These are phyloP conservation scores for Kluyveromyces lactis DNA, from an alignment of 805 yeast genomes.

Conservation along the genomic window DNA sequence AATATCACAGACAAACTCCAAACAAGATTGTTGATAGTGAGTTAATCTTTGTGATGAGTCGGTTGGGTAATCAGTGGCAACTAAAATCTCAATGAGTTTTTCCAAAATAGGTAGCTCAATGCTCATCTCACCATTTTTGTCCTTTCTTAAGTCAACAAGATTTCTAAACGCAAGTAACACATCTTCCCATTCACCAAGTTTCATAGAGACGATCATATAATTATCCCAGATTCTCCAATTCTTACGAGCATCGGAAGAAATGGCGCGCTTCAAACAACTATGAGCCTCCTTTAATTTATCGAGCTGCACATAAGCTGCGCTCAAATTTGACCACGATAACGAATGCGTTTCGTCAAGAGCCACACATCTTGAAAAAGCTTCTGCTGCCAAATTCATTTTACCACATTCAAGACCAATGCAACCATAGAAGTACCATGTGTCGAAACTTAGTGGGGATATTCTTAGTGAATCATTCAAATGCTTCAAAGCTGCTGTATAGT, in stretches of 20 bases:
- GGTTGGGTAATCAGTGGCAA: constrained; percentile 41
- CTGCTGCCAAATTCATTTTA: constrained; percentile 72
- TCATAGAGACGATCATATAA: constrained; percentile 71
- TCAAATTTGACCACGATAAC: constrained; percentile 86
- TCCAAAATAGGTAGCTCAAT: constrained; percentile 73
- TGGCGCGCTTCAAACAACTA: constrained; percentile 75
- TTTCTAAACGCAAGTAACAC: constrained; percentile 68
- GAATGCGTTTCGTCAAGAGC: constrained; percentile 73
- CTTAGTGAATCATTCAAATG: constrained; percentile 70
- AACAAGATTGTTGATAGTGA: constrained; percentile 59
- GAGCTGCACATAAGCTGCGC: constrained; percentile 61
- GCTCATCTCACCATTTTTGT: constrained; percentile 50
- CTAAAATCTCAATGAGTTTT: constrained; percentile 57
- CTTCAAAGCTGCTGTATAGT: constrained; percentile 45
- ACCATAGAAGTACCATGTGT: constrained; percentile 90
- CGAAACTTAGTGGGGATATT: constrained; percentile 64
- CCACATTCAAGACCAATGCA: constrained; percentile 73
- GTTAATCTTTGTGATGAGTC: constrained; percentile 33
- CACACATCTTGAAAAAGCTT: constrained; percentile 88
- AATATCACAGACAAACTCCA: constrained; percentile 60
- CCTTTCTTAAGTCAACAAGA: constrained; percentile 48
- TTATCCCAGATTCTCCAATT: constrained; percentile 93
- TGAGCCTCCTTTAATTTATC: constrained; percentile 72
- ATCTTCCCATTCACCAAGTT: constrained; percentile 80
- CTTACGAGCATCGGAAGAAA: constrained; percentile 57